These are phyloP conservation scores for Saccharomyces pastorianus DNA, from an alignment of 1,139 yeast species.

Conservation along the genomic window DNA sequence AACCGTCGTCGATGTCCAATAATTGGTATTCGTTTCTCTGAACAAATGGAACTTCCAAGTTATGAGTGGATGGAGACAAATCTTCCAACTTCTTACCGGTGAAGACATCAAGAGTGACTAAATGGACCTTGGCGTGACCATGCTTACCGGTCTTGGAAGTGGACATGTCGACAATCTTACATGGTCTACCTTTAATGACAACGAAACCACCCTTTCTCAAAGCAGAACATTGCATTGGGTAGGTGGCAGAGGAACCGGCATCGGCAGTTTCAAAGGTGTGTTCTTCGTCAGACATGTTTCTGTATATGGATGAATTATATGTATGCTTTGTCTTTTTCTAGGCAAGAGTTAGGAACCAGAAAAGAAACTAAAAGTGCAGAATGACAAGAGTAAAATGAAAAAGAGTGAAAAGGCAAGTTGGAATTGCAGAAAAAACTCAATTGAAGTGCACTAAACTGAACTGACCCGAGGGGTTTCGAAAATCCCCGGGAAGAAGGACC, in stretches of 20 bases:
- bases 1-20: conserved; percentile 97
- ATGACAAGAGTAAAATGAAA: neutral
- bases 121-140: conserved; percentile 99
- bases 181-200: conserved; percentile 97
- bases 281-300: conserved; percentile 65
- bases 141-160: conserved; percentile 99
- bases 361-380: neutral
- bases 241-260: conserved; percentile 98
- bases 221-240: conserved; percentile 99
- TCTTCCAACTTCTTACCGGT: conserved; percentile 99
- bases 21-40: conserved; percentile 91
- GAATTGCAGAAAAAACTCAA: neutral
- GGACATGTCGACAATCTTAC: conserved; percentile 99
- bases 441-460: neutral
- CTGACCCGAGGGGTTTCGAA: no score
- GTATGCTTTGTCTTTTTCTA: neutral
- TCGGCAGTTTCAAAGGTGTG: conserved; percentile 96
- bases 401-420: neutral
- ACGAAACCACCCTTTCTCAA: conserved; percentile 99
- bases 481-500: neutral
- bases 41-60: conserved; percentile 99
- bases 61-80: conserved; percentile 99
- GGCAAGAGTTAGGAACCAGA: conserved; percentile 1
- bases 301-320: conserved; percentile 22
- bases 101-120: conserved; percentile 97